Evolutionary conservation across 1,284 basidiomycete species (phyloP).

Genomic region (Fomitiporia mediterranea): DNA sequence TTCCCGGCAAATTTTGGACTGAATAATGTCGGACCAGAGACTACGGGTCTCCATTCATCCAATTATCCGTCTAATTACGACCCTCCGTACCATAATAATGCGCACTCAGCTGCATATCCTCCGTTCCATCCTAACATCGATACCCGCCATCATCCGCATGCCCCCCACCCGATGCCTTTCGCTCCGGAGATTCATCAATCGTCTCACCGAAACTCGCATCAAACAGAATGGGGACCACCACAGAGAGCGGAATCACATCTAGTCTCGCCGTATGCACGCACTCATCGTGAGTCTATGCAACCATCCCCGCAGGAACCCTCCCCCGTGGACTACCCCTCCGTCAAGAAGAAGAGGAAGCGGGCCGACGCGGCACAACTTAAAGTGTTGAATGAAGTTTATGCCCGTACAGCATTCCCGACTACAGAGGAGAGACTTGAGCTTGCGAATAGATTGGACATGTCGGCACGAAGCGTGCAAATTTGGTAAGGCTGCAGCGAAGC

Average conservation of each 20-base stretch:
- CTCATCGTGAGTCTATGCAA: conserved; percentile 8
- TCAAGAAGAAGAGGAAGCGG: conserved; percentile 83
- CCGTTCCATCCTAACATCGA: conserved; percentile 13
- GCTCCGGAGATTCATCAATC: conserved; percentile 12
- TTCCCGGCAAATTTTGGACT: conserved; percentile 25
- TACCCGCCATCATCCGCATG: conserved; percentile 16
- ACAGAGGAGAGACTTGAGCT: conserved; percentile 77
- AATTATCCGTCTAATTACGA: conserved; percentile 18
- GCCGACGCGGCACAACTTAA: conserved; percentile 75
- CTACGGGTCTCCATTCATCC: conserved; percentile 12
- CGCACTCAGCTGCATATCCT: conserved; percentile 12
- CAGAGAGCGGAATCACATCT: conserved; percentile 16
- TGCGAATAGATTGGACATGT: conserved; percentile 75
- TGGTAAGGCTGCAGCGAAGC: conserved; percentile 46
- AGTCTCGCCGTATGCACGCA: conserved; percentile 21
- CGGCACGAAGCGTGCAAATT: conserved; percentile 78
- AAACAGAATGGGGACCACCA: conserved; percentile 13
- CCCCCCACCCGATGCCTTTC: conserved; percentile 12
- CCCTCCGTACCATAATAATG: conserved; percentile 6
- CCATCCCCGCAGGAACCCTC: conserved; percentile 31
- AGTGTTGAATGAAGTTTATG: conserved; percentile 73
- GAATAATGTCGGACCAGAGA: conserved; percentile 28
- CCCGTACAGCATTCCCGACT: conserved; percentile 76
- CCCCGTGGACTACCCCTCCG: conserved; percentile 50
- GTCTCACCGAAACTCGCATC: conserved; percentile 11